phyloP scores from a whole-genome alignment of 2,329 filamentous ascomycete genomes.

The Emergomyces africanus region DNA sequence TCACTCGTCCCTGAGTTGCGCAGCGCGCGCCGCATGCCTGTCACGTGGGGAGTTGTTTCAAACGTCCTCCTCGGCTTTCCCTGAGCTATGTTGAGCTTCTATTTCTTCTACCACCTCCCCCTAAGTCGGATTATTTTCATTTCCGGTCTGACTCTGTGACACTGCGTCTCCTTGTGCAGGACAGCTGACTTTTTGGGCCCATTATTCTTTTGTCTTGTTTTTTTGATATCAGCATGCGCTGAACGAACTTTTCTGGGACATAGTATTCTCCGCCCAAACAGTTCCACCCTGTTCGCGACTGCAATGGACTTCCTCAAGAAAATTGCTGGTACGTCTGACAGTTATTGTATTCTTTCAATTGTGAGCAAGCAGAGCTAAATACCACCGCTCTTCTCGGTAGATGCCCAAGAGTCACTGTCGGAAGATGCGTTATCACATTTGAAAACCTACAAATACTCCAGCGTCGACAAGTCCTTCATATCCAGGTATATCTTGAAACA shows the following conservation, averaged over 20 bases:
- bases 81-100: not conserved
- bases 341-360: not conserved
- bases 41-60: not conserved
- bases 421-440: slow-evolving; percentile 85
- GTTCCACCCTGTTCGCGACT: not conserved
- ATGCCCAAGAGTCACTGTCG: slow-evolving; percentile 51
- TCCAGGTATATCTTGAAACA: slow-evolving; percentile 89
- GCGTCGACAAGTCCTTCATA: slow-evolving; percentile 87
- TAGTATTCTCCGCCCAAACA: not conserved
- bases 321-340: slow-evolving; percentile 2
- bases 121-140: not conserved
- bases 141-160: not conserved
- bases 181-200: not conserved
- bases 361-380: not conserved
- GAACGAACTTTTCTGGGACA: not conserved
- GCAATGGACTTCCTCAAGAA: slow-evolving; percentile 1
- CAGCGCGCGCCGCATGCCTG: not conserved
- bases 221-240: slow-evolving; percentile 1
- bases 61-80: not conserved
- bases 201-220: not conserved
- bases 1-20: not conserved
- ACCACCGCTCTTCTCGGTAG: slow-evolving; percentile 10
- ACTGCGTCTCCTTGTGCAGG: not conserved
- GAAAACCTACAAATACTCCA: slow-evolving; percentile 93
- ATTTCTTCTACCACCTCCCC: not conserved